Percentiles rank a stretch among this genome's conserved stretches.
phyloP scores from a whole-genome alignment of 345 rosid species.

The Hibiscus tridactylites region DNA sequence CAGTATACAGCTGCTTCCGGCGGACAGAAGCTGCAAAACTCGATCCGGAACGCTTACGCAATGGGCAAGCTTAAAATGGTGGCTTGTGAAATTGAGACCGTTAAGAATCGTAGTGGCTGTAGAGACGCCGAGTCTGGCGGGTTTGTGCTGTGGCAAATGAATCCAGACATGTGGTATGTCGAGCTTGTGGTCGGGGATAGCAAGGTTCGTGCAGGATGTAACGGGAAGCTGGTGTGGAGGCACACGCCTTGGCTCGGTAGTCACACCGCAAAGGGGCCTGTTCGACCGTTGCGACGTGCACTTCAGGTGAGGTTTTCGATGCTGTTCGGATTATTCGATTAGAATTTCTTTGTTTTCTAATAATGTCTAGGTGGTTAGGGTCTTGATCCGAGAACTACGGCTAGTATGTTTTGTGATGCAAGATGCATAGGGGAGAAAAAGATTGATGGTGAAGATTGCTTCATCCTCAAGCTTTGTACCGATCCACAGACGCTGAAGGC shows the following conservation, averaged over 20 bases:
- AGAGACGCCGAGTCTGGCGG: conserved; percentile 64
- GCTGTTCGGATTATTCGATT: too few species aligned
- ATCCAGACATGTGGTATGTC: conserved; percentile 94
- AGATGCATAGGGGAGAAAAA: conserved; percentile 78
- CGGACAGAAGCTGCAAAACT: conserved; percentile 71
- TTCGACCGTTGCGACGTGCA: conserved; percentile 83
- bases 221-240: conserved; percentile 84
- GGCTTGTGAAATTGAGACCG: conserved; percentile 61
- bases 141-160: conserved; percentile 91
- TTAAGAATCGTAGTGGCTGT: conserved; percentile 52
- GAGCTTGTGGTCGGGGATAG: conserved; percentile 84
- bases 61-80: conserved; percentile 83
- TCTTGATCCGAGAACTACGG: conserved; percentile 83
- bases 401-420: conserved; percentile 69
- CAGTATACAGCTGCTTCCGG: conserved; percentile 89
- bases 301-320: conserved; percentile 49
- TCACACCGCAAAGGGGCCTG: conserved; percentile 80
- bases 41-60: conserved; percentile 65
- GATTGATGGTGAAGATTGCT: conserved; percentile 78
- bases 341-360: not conserved
- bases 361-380: conserved; percentile 35
- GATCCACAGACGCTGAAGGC: conserved; percentile 68
- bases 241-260: conserved; percentile 94
- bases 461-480: conserved; percentile 68
- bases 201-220: conserved; percentile 85